phyloP scores from a whole-genome alignment of 257 asterid species.

The Solanum tacnaense region DNA sequence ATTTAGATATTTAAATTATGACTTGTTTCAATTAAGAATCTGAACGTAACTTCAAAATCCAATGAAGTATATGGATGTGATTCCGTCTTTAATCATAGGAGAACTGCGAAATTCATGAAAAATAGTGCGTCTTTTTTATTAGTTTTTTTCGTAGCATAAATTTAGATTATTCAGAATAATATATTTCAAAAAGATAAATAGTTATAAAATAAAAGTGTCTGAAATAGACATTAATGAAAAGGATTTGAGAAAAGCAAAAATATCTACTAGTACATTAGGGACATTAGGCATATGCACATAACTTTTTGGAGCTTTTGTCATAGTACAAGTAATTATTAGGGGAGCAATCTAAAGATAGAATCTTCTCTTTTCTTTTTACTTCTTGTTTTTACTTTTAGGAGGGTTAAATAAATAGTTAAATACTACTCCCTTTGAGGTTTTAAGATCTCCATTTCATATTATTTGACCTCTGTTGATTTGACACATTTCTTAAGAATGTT shows the following conservation, averaged over 20 bases:
- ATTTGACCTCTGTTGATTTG: not conserved
- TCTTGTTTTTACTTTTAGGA: conserved; percentile 12
- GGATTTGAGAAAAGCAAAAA: not conserved
- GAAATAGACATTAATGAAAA: not conserved
- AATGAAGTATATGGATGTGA: not conserved
- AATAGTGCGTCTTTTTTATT: not conserved
- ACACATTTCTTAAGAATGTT: fast-evolving
- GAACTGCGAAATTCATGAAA: not conserved
- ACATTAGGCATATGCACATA: not conserved
- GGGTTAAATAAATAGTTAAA: conserved; percentile 14
- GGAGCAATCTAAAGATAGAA: not conserved
- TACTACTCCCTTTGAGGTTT: not conserved
- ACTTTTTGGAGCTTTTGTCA: not conserved
- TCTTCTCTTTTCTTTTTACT: not conserved
- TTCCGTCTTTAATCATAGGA: not conserved
- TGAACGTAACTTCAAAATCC: not conserved
- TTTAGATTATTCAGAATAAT: not conserved
- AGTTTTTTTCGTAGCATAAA: not conserved
- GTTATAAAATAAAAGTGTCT: not conserved
- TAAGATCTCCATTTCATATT: not conserved
- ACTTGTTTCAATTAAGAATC: not conserved
- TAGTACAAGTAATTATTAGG: not conserved
- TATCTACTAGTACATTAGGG: not conserved
- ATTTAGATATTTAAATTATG: not conserved
- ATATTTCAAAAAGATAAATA: not conserved